phyloP scores from a whole-genome alignment of 83 land plant genomes.

The Picea abies region DNA sequence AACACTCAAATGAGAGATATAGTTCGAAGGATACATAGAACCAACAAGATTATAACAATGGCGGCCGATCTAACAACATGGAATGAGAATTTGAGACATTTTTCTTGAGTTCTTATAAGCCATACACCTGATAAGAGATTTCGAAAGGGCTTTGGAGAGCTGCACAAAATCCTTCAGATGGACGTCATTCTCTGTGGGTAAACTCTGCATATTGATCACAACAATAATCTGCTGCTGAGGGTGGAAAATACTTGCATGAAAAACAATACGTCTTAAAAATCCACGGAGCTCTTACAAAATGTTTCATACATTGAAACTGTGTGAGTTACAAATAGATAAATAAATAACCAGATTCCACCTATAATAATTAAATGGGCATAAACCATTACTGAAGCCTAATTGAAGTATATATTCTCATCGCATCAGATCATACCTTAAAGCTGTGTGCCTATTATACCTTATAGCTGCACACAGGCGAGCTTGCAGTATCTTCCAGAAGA shows the following conservation, averaged over 20 bases:
- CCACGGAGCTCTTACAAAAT: too few relatives aligned
- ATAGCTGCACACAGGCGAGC: slow-evolving; percentile 10
- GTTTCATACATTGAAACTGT: too few relatives aligned
- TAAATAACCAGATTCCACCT: too few relatives aligned
- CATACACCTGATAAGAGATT: background rate
- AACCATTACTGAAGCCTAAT: too few relatives aligned
- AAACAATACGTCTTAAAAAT: too few relatives aligned
- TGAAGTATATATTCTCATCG: too few relatives aligned
- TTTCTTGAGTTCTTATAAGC: background rate
- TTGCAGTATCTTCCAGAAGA: slow-evolving; percentile 13
- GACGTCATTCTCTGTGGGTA: background rate
- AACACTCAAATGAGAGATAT: too few relatives aligned
- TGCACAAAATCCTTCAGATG: background rate
- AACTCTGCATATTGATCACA: background rate
- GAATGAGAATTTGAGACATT: background rate
- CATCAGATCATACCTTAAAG: too few relatives aligned
- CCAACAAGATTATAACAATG: background rate
- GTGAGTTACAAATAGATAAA: too few relatives aligned
- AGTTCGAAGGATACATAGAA: too few relatives aligned
- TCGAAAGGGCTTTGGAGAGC: background rate
- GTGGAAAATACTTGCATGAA: too few relatives aligned
- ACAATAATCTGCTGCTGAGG: background rate
- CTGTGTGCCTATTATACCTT: background rate
- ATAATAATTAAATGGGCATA: too few relatives aligned
- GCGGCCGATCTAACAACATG: background rate